Base-by-base conservation (phyloP, 108 stramenopile species). In the Tribonema minus region DNA sequence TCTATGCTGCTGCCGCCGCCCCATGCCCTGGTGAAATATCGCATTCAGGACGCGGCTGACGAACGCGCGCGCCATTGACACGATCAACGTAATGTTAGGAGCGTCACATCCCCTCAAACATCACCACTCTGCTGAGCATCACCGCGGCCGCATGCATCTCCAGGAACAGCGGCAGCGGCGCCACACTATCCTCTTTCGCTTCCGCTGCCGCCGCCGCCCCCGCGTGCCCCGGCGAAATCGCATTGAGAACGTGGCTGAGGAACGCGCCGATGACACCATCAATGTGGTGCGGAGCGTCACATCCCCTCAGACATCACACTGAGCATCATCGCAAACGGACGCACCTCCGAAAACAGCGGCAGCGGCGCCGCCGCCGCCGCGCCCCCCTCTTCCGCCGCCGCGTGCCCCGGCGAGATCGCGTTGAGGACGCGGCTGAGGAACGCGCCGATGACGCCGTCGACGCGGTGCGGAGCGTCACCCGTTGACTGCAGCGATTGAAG, bases 241-340 rank as follows among this genome's bases (percentile, higher is more conserved):
- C 61, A 39, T 81, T 72, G 46, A 92, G 77, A 2, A 92, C 83
- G 78, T 89, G 90, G 32, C 88, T 88, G 82, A 92, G 89, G 4
- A 90, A 91, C 32, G 90, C 90, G 71, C 88, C 88, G 30, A 92
- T 74, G 34, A 81, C 88, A 25, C 92, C 91, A 58, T 88, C 74
- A 40, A 92, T 80, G 36, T 70, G 39, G 29, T 88, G 65, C 37
- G 91, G 84, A 3, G 83, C 78, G 71, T 92, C 76, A 0, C 76
- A 67, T 9, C 65, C 67, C 20, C 65, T 77, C 20, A 65, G 76
- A 0, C 61, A 29, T 59, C 61, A 61, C 71, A 61, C 58, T 41
- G 0, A 0, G 26, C 4, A 31, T 0, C 3, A 7, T 9, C n/a
- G 64, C 0, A 64, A 64, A 33, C 33, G 33, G 33, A 25, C 0